Conservation (phyloP, 306 rosid genomes). For the Sphenostylis stenocarpa region DNA sequence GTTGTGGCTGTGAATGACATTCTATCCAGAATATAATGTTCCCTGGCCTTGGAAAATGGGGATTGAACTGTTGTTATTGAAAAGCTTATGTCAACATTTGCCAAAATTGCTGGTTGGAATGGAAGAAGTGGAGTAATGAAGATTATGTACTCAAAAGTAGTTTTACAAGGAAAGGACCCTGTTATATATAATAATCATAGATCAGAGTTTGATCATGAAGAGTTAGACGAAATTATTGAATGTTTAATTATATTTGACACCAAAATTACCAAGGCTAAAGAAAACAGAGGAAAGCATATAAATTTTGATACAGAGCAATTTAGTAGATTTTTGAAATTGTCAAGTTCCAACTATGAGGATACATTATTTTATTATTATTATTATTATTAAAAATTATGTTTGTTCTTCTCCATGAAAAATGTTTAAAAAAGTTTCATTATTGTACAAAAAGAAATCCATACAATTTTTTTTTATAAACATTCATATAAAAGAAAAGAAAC, state of each 20-base stretch:
- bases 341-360: too few relatives aligned
- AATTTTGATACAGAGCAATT: slow-evolving; percentile 20
- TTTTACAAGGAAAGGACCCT: slow-evolving; percentile 1
- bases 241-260: background rate
- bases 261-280: background rate
- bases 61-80: background rate
- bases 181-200: background rate
- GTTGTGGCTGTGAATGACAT: slow-evolving; percentile 52
- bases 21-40: slow-evolving; percentile 52
- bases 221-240: slow-evolving; percentile 14
- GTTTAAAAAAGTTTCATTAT: too few relatives aligned
- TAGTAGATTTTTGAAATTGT: too few relatives aligned
- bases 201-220: background rate
- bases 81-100: background rate
- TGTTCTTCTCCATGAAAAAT: too few relatives aligned
- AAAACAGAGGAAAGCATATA: background rate
- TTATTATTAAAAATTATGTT: too few relatives aligned
- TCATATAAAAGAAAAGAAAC: too few relatives aligned
- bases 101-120: slow-evolving; percentile 6
- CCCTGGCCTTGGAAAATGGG: background rate
- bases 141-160: slow-evolving; percentile 13
- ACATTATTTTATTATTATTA: too few relatives aligned
- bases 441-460: too few relatives aligned
- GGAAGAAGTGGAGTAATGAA: background rate
- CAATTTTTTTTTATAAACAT: too few relatives aligned